phyloP scores from a whole-genome alignment of 2,329 filamentous ascomycete genomes.

The Akanthomyces dipterigenus region DNA sequence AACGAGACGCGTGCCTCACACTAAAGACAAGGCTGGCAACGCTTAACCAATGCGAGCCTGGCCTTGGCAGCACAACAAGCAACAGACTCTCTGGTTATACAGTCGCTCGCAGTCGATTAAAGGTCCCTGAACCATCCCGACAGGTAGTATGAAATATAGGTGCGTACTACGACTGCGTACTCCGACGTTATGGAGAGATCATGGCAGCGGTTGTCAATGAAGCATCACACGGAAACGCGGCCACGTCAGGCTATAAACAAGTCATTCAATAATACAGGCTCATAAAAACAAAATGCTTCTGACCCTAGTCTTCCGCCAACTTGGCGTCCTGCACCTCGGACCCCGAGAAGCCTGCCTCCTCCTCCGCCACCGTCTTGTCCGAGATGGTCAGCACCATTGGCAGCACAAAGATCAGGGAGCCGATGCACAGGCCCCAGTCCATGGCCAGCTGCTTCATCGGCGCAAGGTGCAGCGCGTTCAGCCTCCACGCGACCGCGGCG shows the following conservation, averaged over 20 bases:
- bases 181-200: no score
- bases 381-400: constrained; percentile 35
- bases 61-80: no score
- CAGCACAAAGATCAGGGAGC: constrained; percentile 33
- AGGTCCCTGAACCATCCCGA: no score
- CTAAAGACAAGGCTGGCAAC: neutral
- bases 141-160: no score
- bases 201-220: neutral
- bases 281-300: neutral
- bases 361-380: constrained; percentile 19
- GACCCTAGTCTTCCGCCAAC: constrained; percentile 9
- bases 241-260: neutral
- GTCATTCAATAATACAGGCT: neutral
- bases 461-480: constrained; percentile 30
- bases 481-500: constrained; percentile 39
- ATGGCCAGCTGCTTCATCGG: constrained; percentile 37
- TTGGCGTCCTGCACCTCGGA: constrained; percentile 14
- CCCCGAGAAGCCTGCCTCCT: constrained; percentile 18
- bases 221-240: neutral
- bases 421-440: constrained; percentile 40
- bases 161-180: no score
- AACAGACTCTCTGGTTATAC: no score
- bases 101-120: no score
- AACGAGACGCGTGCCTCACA: neutral
- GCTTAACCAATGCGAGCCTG: no score